Conservation (phyloP, 2,329 filamentous ascomycete species). For the Cladosporium halotolerans region DNA sequence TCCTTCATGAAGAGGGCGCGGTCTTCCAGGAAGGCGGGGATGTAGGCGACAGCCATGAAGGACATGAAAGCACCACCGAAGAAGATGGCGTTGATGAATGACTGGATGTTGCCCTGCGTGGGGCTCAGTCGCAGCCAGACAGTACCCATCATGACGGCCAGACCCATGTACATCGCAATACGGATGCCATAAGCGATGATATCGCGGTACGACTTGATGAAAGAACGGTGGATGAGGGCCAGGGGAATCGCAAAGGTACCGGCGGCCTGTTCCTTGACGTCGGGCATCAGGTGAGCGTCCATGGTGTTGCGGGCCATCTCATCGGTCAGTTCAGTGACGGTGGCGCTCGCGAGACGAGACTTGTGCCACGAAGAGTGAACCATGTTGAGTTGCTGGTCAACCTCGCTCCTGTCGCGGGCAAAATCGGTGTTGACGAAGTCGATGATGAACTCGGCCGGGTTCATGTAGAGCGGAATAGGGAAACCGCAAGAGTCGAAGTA, state of each 20-base stretch:
- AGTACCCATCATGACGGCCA: conserved; percentile 83
- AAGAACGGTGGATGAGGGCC: conserved; percentile 68
- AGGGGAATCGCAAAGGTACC: conserved; percentile 47
- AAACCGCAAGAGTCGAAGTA: conserved; percentile 60
- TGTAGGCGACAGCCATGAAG: conserved; percentile 65
- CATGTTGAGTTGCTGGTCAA: conserved; percentile 44
- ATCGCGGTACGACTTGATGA: conserved; percentile 79
- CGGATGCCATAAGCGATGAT: conserved; percentile 78
- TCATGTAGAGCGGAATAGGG: conserved; percentile 62
- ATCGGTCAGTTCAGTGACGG: conserved; percentile 28
- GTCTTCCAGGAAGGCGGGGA: conserved; percentile 78
- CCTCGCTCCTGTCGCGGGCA: conserved; percentile 43
- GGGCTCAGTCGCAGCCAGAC: conserved; percentile 71
- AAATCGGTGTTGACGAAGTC: conserved; percentile 77
- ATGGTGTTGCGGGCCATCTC: conserved; percentile 32
- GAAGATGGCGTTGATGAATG: conserved; percentile 73
- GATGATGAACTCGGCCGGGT: conserved; percentile 74
- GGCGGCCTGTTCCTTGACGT: conserved; percentile 33
- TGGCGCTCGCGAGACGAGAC: conserved; percentile 38
- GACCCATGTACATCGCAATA: conserved; percentile 71
- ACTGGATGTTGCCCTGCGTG: conserved; percentile 66
- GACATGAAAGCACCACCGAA: conserved; percentile 49
- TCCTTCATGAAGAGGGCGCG: conserved; percentile 68
- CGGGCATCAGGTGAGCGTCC: conserved; percentile 25
- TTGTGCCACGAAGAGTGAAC: conserved; percentile 53